phyloP scores from a whole-genome alignment of 495 filamentous ascomycete species.

The Copromyces sp. region DNA sequence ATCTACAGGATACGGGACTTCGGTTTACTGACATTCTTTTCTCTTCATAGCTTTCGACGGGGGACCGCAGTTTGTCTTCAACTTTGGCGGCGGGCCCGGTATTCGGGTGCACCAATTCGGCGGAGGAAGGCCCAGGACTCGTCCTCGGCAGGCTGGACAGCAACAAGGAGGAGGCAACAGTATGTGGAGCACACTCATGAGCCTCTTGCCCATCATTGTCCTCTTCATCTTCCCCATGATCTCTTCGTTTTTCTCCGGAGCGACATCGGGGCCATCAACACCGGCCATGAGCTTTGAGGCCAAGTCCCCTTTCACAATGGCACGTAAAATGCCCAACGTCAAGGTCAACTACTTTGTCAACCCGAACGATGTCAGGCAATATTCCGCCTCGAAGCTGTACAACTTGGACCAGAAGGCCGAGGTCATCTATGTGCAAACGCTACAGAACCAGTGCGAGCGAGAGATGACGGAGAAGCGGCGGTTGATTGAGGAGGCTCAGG shows the following conservation, averaged over 20 bases:
- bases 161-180: slow-evolving; percentile 37
- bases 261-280: slow-evolving; percentile 41
- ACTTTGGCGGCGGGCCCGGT: slow-evolving; percentile 72
- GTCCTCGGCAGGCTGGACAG: slow-evolving; percentile 59
- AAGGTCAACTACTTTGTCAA: slow-evolving; percentile 78
- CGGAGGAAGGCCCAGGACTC: slow-evolving; percentile 52
- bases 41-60: slow-evolving; percentile 44
- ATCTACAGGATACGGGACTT: not conserved
- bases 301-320: slow-evolving; percentile 56
- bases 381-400: slow-evolving; percentile 51
- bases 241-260: slow-evolving; percentile 63
- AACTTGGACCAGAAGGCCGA: slow-evolving; percentile 73
- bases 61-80: slow-evolving; percentile 83
- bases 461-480: slow-evolving; percentile 54
- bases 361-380: slow-evolving; percentile 63
- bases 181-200: slow-evolving; percentile 45
- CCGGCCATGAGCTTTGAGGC: slow-evolving; percentile 67
- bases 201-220: slow-evolving; percentile 73
- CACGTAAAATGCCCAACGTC: slow-evolving; percentile 57
- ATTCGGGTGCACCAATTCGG: slow-evolving; percentile 84
- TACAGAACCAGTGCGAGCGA: slow-evolving; percentile 60
- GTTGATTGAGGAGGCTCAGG: slow-evolving; percentile 69
- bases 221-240: slow-evolving; percentile 84
- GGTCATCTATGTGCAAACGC: slow-evolving; percentile 50
- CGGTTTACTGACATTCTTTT: slow-evolving; percentile 1